A percentile compares a stretch with the other conserved stretches of the same genome.
Evolutionary conservation across 371 early-diverging fungal species (phyloP).

Genomic region (Mycotypha africana): DNA sequence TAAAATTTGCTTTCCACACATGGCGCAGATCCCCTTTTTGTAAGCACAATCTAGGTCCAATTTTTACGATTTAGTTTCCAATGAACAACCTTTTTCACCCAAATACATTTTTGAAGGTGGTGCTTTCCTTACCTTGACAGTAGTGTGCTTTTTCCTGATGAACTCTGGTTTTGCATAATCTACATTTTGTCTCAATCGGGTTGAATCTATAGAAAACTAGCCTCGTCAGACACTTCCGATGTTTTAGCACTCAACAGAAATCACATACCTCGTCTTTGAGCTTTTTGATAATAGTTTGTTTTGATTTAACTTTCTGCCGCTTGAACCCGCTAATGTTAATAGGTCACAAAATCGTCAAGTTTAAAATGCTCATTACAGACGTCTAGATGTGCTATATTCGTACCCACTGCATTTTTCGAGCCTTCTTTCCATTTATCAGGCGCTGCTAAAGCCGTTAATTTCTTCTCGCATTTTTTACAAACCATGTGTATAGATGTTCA

Average conservation of each 20-base stretch:
- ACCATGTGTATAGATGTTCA: too few species aligned
- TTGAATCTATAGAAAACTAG: constrained; percentile 18
- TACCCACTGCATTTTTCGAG: constrained; percentile 49
- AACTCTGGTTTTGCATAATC: constrained; percentile 59
- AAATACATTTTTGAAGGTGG: too few species aligned
- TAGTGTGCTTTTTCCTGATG: constrained; percentile 61
- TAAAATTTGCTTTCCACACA: constrained; percentile 72
- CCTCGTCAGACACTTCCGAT: too few species aligned
- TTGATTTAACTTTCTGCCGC: constrained; percentile 59
- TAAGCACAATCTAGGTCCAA: constrained; percentile 51
- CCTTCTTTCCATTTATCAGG: constrained; percentile 73
- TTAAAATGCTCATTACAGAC: too few species aligned
- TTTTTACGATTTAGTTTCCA: neutral
- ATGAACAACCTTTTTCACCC: neutral
- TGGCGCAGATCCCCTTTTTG: constrained; percentile 73
- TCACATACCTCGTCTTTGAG: constrained; percentile 42
- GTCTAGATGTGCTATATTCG: neutral
- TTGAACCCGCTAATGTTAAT: constrained; percentile 27
- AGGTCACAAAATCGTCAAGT: too few species aligned
- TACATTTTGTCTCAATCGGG: constrained; percentile 59
- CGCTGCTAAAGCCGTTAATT: constrained; percentile 54
- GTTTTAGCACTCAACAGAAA: too few species aligned
- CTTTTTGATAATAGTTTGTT: constrained; percentile 66
- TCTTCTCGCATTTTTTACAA: constrained; percentile 67
- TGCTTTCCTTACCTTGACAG: constrained; percentile 63